These are phyloP conservation scores for Hericium coralloides DNA, from an alignment of 768 basidiomycete species.

Conservation along the genomic window DNA sequence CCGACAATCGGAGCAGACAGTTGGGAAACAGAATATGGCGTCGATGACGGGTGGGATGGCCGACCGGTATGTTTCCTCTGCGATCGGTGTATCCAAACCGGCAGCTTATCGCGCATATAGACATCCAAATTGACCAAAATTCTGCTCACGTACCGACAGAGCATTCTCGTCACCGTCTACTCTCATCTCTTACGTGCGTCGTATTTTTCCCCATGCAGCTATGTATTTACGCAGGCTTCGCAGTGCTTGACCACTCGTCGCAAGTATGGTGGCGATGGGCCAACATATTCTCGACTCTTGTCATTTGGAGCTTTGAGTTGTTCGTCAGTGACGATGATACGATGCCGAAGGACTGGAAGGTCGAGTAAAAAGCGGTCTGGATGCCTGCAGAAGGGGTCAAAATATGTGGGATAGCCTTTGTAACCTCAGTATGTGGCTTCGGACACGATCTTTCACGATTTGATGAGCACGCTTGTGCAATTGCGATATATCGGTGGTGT, in stretches of 20 bases:
- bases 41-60: constrained; percentile 59
- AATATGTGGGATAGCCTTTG: too few species aligned
- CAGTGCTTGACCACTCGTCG: constrained; percentile 83
- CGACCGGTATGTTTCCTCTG: constrained; percentile 47
- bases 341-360: constrained; percentile 64
- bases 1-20: constrained; percentile 78
- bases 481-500: neutral
- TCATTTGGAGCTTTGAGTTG: constrained; percentile 77
- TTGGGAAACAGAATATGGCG: constrained; percentile 63
- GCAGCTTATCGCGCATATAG: constrained; percentile 25
- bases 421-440: too few species aligned
- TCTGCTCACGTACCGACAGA: constrained; percentile 74
- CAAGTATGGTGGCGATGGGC: constrained; percentile 93
- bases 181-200: constrained; percentile 74
- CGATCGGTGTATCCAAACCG: neutral
- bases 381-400: too few species aligned
- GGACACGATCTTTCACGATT: too few species aligned
- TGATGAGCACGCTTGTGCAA: neutral
- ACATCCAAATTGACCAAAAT: constrained; percentile 70
- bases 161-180: constrained; percentile 81
- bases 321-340: constrained; percentile 66
- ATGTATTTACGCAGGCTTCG: neutral
- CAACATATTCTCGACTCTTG: constrained; percentile 79
- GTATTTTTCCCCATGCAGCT: neutral
- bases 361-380: constrained; percentile 25